Evolutionary conservation across 495 filamentous ascomycete genomes (phyloP).

Genomic region (Apiosordaria backusii): DNA sequence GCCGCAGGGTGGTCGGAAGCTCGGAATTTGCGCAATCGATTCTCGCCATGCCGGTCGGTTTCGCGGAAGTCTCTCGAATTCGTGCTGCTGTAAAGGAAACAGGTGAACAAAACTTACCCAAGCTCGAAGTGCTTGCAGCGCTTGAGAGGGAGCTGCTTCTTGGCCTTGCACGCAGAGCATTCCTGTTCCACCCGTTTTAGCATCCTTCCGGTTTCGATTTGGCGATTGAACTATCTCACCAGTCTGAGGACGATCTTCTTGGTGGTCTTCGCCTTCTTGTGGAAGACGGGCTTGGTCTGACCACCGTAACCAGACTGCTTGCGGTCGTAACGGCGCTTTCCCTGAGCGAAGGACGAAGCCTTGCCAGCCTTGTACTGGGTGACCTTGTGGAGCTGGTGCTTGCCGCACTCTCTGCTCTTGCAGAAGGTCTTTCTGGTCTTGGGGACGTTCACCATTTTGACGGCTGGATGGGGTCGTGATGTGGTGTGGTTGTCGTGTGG

Average conservation of each 20-base stretch:
- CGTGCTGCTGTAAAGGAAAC: slow-evolving; percentile 4
- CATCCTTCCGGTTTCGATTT: slow-evolving; percentile 8
- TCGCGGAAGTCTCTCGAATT: slow-evolving; percentile 18
- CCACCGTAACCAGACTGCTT: slow-evolving; percentile 99
- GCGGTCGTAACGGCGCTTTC: slow-evolving; percentile 99
- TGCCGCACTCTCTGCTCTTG: slow-evolving; percentile 91
- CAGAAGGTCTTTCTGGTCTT: slow-evolving; percentile 60
- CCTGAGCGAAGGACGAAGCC: slow-evolving; percentile 93
- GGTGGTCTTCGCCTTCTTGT: slow-evolving; percentile 99
- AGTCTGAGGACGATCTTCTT: slow-evolving; percentile 99
- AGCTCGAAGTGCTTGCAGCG: slow-evolving; percentile 99
- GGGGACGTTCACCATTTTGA: slow-evolving; percentile 44
- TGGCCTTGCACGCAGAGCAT: slow-evolving; percentile 94
- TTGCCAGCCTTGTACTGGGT: slow-evolving; percentile 86
- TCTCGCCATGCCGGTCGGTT: background rate
- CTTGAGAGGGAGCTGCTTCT: slow-evolving; percentile 96
- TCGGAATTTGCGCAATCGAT: background rate
- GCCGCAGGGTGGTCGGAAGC: background rate
- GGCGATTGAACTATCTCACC: slow-evolving; percentile 24
- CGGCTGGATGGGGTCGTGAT: slow-evolving; percentile 32
- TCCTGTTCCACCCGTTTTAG: slow-evolving; percentile 58
- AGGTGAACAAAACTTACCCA: slow-evolving; percentile 62
- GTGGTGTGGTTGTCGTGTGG: slow-evolving; percentile 28
- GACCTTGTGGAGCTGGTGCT: slow-evolving; percentile 92
- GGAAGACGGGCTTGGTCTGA: slow-evolving; percentile 99